These are phyloP conservation scores for Firmiana major DNA, from an alignment of 345 rosid genomes.

Conservation along the genomic window DNA sequence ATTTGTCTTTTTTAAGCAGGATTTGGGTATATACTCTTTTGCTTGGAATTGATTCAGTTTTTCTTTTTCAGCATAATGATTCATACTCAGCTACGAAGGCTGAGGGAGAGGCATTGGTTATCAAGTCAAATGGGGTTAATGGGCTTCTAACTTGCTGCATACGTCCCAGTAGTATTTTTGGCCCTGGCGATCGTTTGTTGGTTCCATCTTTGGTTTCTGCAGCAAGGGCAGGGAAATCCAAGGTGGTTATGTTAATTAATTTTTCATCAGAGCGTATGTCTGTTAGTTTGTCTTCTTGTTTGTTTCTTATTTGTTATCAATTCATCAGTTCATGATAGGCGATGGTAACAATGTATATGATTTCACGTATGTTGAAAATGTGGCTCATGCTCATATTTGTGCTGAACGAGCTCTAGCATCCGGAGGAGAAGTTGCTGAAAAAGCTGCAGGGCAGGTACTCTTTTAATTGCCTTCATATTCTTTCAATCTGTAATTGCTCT, in stretches of 20 bases:
- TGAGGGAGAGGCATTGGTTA: conserved; percentile 69
- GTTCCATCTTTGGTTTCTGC: conserved; percentile 81
- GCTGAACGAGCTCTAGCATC: conserved; percentile 95
- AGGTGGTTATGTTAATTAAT: conserved; percentile 39
- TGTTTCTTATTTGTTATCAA: not conserved
- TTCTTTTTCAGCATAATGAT: conserved; percentile 67
- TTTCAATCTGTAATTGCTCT: conserved; percentile 1
- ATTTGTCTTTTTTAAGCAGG: not conserved
- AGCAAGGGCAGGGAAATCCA: conserved; percentile 85
- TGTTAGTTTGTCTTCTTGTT: not conserved
- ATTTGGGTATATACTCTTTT: not conserved
- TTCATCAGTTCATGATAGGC: conserved; percentile 79
- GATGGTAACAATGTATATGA: conserved; percentile 79
- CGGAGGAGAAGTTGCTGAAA: conserved; percentile 57
- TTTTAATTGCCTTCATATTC: conserved; percentile 14
- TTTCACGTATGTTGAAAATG: conserved; percentile 91
- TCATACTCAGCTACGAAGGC: conserved; percentile 89
- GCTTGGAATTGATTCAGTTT: not conserved
- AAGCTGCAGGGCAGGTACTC: conserved; percentile 86
- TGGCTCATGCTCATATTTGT: conserved; percentile 90
- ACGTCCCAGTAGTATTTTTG: conserved; percentile 92
- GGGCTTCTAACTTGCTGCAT: conserved; percentile 90
- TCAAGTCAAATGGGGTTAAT: conserved; percentile 63
- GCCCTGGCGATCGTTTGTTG: conserved; percentile 88
- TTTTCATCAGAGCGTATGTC: not conserved